Percentiles rank a stretch among this genome's conserved stretches.
These are phyloP conservation scores for Pythium rishiriense DNA, from an alignment of 352 stramenopile species.

Conservation along the genomic window DNA sequence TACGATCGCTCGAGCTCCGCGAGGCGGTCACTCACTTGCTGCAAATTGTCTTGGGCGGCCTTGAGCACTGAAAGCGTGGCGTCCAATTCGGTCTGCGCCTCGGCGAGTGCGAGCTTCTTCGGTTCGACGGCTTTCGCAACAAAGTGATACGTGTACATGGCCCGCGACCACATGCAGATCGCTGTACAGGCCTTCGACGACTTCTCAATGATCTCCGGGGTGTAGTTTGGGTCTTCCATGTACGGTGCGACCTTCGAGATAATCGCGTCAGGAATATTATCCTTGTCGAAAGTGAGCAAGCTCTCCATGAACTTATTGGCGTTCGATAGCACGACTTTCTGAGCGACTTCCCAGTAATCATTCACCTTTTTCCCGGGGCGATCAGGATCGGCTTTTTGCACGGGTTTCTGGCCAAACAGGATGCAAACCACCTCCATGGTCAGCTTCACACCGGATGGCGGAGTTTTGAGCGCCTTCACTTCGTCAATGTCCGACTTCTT, in stretches of 20 bases:
- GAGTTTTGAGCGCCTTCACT: slow-evolving; percentile 91
- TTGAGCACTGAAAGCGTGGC: slow-evolving; percentile 49
- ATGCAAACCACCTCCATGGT: slow-evolving; percentile 93
- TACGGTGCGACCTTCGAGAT: slow-evolving; percentile 80
- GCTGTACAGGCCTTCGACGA: slow-evolving; percentile 90
- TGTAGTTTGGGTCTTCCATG: slow-evolving; percentile 91
- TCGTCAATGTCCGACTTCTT: slow-evolving; percentile 93
- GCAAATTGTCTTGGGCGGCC: slow-evolving; percentile 59
- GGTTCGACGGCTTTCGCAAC: slow-evolving; percentile 80
- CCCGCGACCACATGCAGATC: slow-evolving; percentile 89
- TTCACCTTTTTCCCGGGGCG: slow-evolving; percentile 90
- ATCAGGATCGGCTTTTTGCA: slow-evolving; percentile 86
- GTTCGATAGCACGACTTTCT: slow-evolving; percentile 91
- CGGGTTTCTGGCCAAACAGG: slow-evolving; percentile 90
- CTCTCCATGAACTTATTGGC: slow-evolving; percentile 92
- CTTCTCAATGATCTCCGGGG: slow-evolving; percentile 90
- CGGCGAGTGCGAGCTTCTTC: slow-evolving; percentile 64
- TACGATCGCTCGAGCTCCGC: slow-evolving; percentile 86
- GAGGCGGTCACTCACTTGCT: slow-evolving; percentile 85
- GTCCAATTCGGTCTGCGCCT: slow-evolving; percentile 62
- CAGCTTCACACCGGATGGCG: slow-evolving; percentile 88
- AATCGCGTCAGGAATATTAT: slow-evolving; percentile 92
- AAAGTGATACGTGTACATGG: slow-evolving; percentile 88
- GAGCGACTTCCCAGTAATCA: slow-evolving; percentile 90
- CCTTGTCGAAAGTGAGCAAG: slow-evolving; percentile 91